phyloP scores from a whole-genome alignment of 1,284 basidiomycete genomes.

The Trichosporon ovoides region DNA sequence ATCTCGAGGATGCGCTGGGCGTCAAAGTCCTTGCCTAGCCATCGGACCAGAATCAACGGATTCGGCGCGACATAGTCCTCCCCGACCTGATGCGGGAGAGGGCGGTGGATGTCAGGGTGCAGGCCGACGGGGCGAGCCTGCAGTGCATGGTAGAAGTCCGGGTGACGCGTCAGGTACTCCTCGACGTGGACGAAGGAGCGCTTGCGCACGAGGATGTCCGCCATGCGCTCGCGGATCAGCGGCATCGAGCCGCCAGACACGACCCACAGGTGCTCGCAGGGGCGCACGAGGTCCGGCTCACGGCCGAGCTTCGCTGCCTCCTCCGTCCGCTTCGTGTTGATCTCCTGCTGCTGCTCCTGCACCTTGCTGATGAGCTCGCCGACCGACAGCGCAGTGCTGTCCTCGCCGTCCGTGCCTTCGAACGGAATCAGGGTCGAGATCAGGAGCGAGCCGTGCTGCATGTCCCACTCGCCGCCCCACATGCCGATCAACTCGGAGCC shows the following conservation, averaged over 20 bases:
- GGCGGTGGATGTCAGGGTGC: slow-evolving; percentile 40
- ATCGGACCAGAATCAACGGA: slow-evolving; percentile 44
- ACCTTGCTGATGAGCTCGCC: slow-evolving; percentile 48
- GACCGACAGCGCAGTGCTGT: slow-evolving; percentile 43
- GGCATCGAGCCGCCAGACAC: slow-evolving; percentile 44
- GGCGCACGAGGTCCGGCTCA: slow-evolving; percentile 30
- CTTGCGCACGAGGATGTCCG: slow-evolving; percentile 44
- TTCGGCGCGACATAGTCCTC: slow-evolving; percentile 23
- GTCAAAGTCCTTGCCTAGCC: slow-evolving; percentile 46
- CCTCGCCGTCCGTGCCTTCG: slow-evolving; percentile 49
- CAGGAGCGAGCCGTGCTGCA: slow-evolving; percentile 45
- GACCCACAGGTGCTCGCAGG: slow-evolving; percentile 48
- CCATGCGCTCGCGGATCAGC: slow-evolving; percentile 43
- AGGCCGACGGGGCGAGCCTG: slow-evolving; percentile 43
- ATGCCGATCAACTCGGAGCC: slow-evolving; percentile 47
- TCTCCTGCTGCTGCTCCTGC: slow-evolving; percentile 30
- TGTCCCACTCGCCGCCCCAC: slow-evolving; percentile 49
- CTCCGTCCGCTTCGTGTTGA: slow-evolving; percentile 31
- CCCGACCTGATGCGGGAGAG: slow-evolving; percentile 14
- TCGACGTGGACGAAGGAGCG: slow-evolving; percentile 47
- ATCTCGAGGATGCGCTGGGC: slow-evolving; percentile 43
- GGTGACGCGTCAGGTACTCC: slow-evolving; percentile 48
- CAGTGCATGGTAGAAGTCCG: slow-evolving; percentile 40
- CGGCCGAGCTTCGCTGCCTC: slow-evolving; percentile 18
- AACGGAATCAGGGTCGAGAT: slow-evolving; percentile 48